Base-by-base conservation (phyloP, 805 yeast genomes). In the Candida oleophila region DNA sequence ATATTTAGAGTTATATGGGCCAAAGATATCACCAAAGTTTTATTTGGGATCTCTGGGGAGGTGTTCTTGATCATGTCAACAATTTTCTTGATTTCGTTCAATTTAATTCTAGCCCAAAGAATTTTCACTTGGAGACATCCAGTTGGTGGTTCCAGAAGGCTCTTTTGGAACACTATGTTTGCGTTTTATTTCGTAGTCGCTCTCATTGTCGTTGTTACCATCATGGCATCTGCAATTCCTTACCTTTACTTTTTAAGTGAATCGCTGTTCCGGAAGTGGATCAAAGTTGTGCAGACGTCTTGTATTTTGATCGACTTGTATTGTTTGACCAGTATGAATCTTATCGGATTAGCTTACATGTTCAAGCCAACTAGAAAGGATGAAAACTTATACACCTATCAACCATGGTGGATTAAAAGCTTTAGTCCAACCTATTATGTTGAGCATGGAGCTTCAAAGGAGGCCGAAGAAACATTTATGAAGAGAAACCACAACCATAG, bases 81-180 rank as follows among this genome's bases (percentile, higher is more conserved):
- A 15, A 77, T 83, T n/a, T 58, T 81, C 22, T 59, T 85, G 38
- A 79, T 81, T 28, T 74, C 85, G 2, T 71, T 81, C 56, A 83
- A 82, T 57, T 70, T 84, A 61, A 76, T 84, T 19, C 65, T 86
- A 44, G 88, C 87, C 3, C 90, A 85, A 60, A 77, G 92, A 60
- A 68, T 85, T 19, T 83, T 84, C 64, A 83, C 89, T 4, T 84
- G 89, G 87, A 72, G 84, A 60, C 91, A 86, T 59, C 91, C 92
- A 5, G 82, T 79, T 43, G 75, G 82, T 9, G 91, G 90, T 35
- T 73, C 80, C 18, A 61, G 76, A 38, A 67, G 62, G 46, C 48
- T 68, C 32, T 80, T 85, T 55, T 78, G 83, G 78, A 49, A 49
- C 30, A 43, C 65, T 22, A 78, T 85, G 84, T 57, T 74, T 39